Conservation (phyloP, 1,139 yeast genomes). For the Yamadazyma songkhlaensis region DNA sequence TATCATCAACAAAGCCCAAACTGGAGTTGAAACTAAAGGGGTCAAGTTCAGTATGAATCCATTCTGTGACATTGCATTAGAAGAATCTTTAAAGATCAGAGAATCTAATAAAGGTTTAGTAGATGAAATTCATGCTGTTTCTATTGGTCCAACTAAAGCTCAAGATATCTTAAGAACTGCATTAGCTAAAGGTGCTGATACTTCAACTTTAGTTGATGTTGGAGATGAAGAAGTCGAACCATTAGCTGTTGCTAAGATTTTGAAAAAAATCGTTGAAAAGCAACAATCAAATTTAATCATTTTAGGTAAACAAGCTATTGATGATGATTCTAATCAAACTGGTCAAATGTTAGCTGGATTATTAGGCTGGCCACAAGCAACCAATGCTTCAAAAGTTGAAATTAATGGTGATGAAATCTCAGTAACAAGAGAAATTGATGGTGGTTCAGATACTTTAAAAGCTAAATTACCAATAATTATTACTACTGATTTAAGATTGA, state of each 20-base stretch:
- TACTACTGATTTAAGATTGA: conserved; percentile 90
- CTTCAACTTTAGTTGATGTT: conserved; percentile 77
- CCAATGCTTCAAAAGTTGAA: conserved; percentile 88
- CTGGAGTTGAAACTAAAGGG: conserved; percentile 87
- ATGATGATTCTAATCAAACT: conserved; percentile 93
- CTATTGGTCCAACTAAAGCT: conserved; percentile 84
- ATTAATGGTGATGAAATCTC: conserved; percentile 58
- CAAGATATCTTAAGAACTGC: conserved; percentile 89
- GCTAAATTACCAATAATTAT: conserved; percentile 82
- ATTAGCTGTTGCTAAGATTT: conserved; percentile 82
- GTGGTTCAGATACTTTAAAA: conserved; percentile 82
- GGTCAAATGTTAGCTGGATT: conserved; percentile 97
- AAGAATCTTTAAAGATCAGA: conserved; percentile 81
- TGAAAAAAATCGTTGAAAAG: conserved; percentile 69
- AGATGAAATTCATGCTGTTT: conserved; percentile 84
- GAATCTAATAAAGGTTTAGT: conserved; percentile 70
- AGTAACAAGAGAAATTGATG: conserved; percentile 92
- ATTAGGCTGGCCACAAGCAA: conserved; percentile 96
- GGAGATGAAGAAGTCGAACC: conserved; percentile 81
- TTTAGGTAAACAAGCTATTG: conserved; percentile 95
- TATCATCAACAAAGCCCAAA: conserved; percentile 80
- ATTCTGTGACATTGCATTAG: conserved; percentile 93
- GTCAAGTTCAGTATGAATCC: conserved; percentile 94
- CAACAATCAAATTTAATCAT: conserved; percentile 75
- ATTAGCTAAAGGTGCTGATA: conserved; percentile 91